A percentile compares a stretch with the other conserved stretches of the same genome.
phyloP scores from a whole-genome alignment of 2,329 filamentous ascomycete genomes.

The Hortaea werneckii region DNA sequence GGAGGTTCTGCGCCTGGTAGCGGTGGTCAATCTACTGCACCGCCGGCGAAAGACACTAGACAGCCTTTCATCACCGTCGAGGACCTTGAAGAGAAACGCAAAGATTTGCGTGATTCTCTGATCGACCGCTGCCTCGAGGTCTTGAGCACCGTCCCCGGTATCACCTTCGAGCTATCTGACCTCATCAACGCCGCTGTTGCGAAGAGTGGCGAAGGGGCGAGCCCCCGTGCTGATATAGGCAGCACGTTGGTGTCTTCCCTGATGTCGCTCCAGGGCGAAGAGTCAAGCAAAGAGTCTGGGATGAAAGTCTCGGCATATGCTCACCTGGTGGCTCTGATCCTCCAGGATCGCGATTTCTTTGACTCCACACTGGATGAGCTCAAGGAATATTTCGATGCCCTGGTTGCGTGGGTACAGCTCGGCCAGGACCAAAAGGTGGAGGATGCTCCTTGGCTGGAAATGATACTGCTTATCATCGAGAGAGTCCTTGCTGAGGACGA shows the following conservation, averaged over 20 bases:
- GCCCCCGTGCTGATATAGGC: conserved; percentile 62
- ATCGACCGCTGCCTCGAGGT: conserved; percentile 88
- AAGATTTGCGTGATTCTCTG: conserved; percentile 61
- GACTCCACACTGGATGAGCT: conserved; percentile 62
- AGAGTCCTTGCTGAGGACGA: conserved; percentile 82
- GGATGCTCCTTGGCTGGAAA: conserved; percentile 84
- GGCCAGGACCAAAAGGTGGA: conserved; percentile 57
- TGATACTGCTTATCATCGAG: conserved; percentile 82
- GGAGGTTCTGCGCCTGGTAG: conserved; percentile 1
- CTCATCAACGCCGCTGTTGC: conserved; percentile 64
- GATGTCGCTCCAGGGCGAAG: conserved; percentile 51
- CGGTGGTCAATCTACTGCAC: background rate
- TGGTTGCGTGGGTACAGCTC: conserved; percentile 70
- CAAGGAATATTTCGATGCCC: conserved; percentile 63
- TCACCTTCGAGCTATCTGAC: conserved; percentile 84
- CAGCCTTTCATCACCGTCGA: conserved; percentile 53
- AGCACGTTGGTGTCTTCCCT: conserved; percentile 75
- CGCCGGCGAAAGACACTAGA: conserved; percentile 20
- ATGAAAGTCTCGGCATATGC: conserved; percentile 82
- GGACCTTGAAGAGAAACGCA: conserved; percentile 66
- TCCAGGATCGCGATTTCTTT: conserved; percentile 77
- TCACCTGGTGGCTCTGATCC: conserved; percentile 76
- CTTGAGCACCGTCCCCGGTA: conserved; percentile 73
- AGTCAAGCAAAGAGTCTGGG: conserved; percentile 39
- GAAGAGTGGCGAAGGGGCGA: conserved; percentile 50